Evolutionary conservation across 1,284 basidiomycete genomes (phyloP).

Genomic region (Rugiboletus extremiorientalis): DNA sequence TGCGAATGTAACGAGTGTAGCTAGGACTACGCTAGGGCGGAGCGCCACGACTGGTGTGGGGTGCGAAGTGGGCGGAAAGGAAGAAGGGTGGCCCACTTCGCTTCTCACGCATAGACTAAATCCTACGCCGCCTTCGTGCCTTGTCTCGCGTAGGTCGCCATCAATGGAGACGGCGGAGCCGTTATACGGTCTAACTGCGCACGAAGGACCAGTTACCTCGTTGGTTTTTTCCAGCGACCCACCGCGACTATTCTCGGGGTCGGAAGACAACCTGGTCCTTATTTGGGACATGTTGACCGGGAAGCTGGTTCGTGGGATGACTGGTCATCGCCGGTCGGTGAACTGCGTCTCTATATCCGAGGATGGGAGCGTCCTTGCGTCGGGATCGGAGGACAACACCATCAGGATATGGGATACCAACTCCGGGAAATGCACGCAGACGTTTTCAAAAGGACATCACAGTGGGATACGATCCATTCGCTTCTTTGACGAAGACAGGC

Average conservation of each 20-base stretch:
- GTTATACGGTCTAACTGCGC: slow-evolving; percentile 9
- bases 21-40: too few species aligned
- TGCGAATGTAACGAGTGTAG: too few species aligned
- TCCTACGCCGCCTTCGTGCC: too few species aligned
- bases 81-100: too few species aligned
- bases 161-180: slow-evolving; percentile 10
- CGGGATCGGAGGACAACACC: slow-evolving; percentile 24
- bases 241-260: slow-evolving; percentile 15
- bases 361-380: slow-evolving; percentile 10
- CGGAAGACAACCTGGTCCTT: slow-evolving; percentile 23
- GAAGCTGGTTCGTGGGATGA: slow-evolving; percentile 17
- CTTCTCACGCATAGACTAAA: too few species aligned
- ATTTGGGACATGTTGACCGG: slow-evolving; percentile 21
- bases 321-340: slow-evolving; percentile 19
- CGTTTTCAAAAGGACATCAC: slow-evolving; percentile 17
- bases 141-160: too few species aligned
- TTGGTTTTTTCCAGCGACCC: slow-evolving; percentile 19
- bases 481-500: slow-evolving; percentile 18
- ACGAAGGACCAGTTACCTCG: slow-evolving; percentile 21
- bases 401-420: slow-evolving; percentile 22
- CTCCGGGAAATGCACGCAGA: slow-evolving; percentile 16
- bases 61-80: too few species aligned
- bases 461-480: slow-evolving; percentile 14
- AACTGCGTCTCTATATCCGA: slow-evolving; percentile 20
- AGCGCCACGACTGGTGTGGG: too few species aligned